These are phyloP conservation scores for Corniculantispora saksenae DNA, from an alignment of 2,329 filamentous ascomycete genomes.

Conservation along the genomic window DNA sequence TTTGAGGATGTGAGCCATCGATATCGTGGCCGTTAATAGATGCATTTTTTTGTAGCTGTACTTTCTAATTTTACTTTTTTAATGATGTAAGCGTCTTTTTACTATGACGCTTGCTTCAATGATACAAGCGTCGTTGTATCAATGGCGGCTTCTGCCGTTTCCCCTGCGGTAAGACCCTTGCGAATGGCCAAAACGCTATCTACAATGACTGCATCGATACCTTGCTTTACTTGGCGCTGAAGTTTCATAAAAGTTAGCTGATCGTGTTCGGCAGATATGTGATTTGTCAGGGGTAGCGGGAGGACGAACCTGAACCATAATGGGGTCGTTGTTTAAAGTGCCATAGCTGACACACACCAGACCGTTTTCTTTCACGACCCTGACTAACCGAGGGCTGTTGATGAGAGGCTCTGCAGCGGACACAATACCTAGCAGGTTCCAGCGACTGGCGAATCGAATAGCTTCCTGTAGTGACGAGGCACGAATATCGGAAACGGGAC, in stretches of 20 bases:
- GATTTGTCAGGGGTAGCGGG: slow-evolving; percentile 2
- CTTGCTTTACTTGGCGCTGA: slow-evolving; percentile 86
- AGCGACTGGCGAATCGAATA: slow-evolving; percentile 88
- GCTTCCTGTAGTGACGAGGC: slow-evolving; percentile 93
- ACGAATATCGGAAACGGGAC: slow-evolving; percentile 80
- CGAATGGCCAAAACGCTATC: slow-evolving; percentile 92
- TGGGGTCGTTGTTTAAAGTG: slow-evolving; percentile 81
- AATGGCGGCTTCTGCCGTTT: not conserved
- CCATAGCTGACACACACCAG: slow-evolving; percentile 95
- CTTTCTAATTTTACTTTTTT: not conserved
- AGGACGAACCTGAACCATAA: slow-evolving; percentile 72
- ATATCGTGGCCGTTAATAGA: not conserved
- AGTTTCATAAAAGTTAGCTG: slow-evolving; percentile 10
- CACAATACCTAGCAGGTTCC: slow-evolving; percentile 93
- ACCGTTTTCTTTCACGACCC: slow-evolving; percentile 90
- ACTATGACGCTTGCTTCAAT: slow-evolving; percentile 3
- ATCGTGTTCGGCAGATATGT: not conserved
- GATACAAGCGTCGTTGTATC: not conserved
- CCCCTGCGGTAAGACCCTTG: slow-evolving; percentile 70
- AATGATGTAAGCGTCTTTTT: not conserved
- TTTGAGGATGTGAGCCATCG: not conserved
- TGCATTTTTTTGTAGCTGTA: not conserved
- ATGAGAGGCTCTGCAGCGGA: slow-evolving; percentile 86
- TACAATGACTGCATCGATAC: slow-evolving; percentile 97
- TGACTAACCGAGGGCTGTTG: slow-evolving; percentile 83